These are phyloP conservation scores for Acanthamoeba healyi DNA, from an alignment of 208 protist genomes.

Conservation along the genomic window DNA sequence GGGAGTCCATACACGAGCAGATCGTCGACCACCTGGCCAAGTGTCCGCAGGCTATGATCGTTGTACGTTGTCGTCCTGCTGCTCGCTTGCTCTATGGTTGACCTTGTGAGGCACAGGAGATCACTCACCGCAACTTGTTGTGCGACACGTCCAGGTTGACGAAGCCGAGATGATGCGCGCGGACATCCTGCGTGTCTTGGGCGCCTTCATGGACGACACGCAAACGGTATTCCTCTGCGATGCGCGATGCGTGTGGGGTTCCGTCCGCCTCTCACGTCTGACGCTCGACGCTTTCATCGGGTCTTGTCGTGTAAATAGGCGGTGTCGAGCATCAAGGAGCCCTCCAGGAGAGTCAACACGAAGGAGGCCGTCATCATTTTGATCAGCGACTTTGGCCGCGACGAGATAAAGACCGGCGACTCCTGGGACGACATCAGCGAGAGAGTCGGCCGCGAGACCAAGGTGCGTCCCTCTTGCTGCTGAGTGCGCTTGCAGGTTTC, in stretches of 20 bases:
- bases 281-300: not conserved
- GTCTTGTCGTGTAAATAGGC: not conserved
- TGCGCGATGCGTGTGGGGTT: not conserved
- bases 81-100: not conserved
- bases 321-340: not conserved
- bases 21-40: conserved; percentile 16
- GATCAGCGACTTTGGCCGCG: conserved; percentile 60
- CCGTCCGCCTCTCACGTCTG: too few relatives aligned
- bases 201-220: conserved; percentile 56
- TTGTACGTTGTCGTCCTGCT: not conserved
- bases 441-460: conserved; percentile 6
- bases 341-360: not conserved
- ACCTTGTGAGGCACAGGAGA: not conserved
- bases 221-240: not conserved
- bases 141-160: not conserved
- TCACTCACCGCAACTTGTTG: not conserved
- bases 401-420: conserved; percentile 33
- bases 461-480: not conserved
- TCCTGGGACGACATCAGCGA: conserved; percentile 45
- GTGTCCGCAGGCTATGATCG: not conserved
- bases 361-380: conserved; percentile 40
- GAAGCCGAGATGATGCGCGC: conserved; percentile 53
- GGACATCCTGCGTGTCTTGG: conserved; percentile 16
- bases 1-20: conserved; percentile 28
- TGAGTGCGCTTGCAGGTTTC: too few relatives aligned